Conservation (phyloP, 2,329 filamentous ascomycete species). For the Thyridium curvatum region DNA sequence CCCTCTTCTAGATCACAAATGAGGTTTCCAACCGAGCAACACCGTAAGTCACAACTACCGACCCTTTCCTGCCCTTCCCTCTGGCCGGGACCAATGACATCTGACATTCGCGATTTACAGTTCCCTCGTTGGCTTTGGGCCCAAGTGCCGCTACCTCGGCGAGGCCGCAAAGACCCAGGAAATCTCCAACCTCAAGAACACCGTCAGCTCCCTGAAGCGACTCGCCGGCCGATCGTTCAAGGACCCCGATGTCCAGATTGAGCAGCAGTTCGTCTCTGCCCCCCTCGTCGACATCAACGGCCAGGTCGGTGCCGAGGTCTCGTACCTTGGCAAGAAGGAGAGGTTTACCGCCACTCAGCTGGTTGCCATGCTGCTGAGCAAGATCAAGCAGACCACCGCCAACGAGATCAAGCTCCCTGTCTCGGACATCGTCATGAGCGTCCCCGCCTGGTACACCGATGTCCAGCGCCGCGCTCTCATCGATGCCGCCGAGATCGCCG, state of each 20-base stretch:
- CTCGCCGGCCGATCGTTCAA: conserved; percentile 79
- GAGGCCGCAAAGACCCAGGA: conserved; percentile 98
- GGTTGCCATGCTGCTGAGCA: conserved; percentile 90
- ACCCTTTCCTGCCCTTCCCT: conserved; percentile 6
- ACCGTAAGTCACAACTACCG: conserved; percentile 61
- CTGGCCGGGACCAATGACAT: neutral
- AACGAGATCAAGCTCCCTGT: conserved; percentile 87
- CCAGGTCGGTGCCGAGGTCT: conserved; percentile 90
- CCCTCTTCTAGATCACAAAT: conserved; percentile 75
- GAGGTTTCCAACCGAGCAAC: conserved; percentile 98
- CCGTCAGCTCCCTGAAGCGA: conserved; percentile 85
- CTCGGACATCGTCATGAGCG: conserved; percentile 87
- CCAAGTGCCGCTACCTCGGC: conserved; percentile 88
- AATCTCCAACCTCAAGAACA: conserved; percentile 99
- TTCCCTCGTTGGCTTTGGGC: conserved; percentile 89
- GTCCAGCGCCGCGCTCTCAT: conserved; percentile 82
- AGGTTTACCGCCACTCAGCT: conserved; percentile 93
- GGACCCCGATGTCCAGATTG: conserved; percentile 88
- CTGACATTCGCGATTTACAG: conserved; percentile 35
- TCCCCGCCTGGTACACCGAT: conserved; percentile 96
- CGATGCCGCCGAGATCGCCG: conserved; percentile 89
- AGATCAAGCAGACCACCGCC: conserved; percentile 83
- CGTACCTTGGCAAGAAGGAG: conserved; percentile 90
- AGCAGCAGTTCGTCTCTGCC: conserved; percentile 86
- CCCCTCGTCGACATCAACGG: conserved; percentile 84